phyloP scores from a whole-genome alignment of 331 rosid genomes.

The Ulmus americana region DNA sequence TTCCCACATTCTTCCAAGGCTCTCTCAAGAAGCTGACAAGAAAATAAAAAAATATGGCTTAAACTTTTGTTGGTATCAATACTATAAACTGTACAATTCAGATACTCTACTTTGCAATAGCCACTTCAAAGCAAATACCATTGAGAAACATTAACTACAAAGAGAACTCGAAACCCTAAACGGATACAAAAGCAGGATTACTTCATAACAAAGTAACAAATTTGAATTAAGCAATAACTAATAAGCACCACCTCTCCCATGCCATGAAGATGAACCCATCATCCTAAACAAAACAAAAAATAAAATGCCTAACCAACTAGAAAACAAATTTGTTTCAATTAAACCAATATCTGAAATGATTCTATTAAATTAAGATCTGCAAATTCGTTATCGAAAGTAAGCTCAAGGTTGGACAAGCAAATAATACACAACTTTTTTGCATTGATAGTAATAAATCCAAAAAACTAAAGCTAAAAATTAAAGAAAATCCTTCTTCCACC shows the following conservation, averaged over 20 bases:
- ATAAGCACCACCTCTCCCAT: too few relatives aligned
- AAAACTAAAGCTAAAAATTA: not conserved
- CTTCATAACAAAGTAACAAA: not conserved
- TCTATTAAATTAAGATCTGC: too few relatives aligned
- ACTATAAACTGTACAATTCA: too few relatives aligned
- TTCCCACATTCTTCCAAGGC: constrained; percentile 63
- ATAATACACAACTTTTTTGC: not conserved
- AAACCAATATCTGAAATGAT: too few relatives aligned
- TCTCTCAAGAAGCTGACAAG: constrained; percentile 63
- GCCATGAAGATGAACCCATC: too few relatives aligned
- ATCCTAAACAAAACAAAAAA: too few relatives aligned
- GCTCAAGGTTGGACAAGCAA: not conserved
- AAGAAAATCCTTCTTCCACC: not conserved
- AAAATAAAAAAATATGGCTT: not conserved
- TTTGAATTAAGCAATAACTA: not conserved
- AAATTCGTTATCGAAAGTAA: too few relatives aligned
- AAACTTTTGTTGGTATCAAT: not conserved
- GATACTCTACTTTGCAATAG: too few relatives aligned
- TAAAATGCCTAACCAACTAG: too few relatives aligned
- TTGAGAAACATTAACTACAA: too few relatives aligned
- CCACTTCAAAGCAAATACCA: too few relatives aligned
- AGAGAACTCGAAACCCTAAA: not conserved
- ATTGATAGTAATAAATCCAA: not conserved
- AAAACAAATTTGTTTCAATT: too few relatives aligned
- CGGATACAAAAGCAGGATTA: not conserved